Base-by-base conservation (phyloP, 768 basidiomycete species). In the Austroboletus eburneus region DNA sequence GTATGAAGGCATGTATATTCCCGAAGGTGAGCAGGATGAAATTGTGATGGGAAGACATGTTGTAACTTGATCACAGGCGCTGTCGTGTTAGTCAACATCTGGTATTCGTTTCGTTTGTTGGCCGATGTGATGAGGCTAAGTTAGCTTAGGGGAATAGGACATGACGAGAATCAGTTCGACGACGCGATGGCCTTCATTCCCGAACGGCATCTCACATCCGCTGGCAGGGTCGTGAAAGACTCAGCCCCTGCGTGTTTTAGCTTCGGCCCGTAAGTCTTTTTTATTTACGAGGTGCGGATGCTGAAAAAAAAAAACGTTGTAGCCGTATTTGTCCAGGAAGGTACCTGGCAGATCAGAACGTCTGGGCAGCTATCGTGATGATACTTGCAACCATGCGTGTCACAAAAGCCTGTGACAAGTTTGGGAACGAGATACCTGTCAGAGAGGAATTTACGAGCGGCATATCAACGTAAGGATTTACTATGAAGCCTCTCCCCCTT, bases 1-100 rank as follows among this genome's bases (percentile, higher is more conserved):
- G 17, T 64, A 60, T 18, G 49, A 64, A 12, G 66, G 61, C 1
- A 69, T 71, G 47, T 62, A 62, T 33, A 74, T 79, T 34, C 76
- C 75, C 0, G 70, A 73, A 49, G 72, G 69, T 46, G 20, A 13
- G 42, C 25, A 8, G 10, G 12, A 2, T n/a, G 9, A 21, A 27
- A 48, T 43, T 50, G 21, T 29, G 21, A 13, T 32, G 30, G 4
- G 4, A 32, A 6, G 27, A 21, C 21, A 9, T 43, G 33, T 34
- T 35, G 34, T 35, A 12, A 14, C 12, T 34, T 40, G 22, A 42
- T 25, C 37, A 3, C 9, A 64, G 62, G 62, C 20, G 42, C 72
- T 5, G 30, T 68, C 2, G 53, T 72, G 14, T 30, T 69, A 22
- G 52, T 59, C 22, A 72, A 73, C 23, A 53, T 62, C 18, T 72